Conservation (phyloP, 1,284 basidiomycete species). For the Irpex sp. region DNA sequence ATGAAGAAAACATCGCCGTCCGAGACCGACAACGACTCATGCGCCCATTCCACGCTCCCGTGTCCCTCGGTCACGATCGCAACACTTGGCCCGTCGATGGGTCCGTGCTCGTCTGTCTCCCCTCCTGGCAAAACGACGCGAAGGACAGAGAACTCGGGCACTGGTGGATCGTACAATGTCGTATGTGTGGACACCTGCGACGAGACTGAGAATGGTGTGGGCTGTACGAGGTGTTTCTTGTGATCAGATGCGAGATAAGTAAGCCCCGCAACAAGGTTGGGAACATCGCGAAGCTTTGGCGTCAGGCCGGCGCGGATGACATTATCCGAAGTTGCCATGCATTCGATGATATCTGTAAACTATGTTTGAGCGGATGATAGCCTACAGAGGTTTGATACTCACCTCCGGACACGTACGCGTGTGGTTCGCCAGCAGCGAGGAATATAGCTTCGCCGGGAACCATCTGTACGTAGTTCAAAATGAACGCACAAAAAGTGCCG, state of each 20-base stretch:
- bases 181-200: slow-evolving; percentile 26
- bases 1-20: slow-evolving; percentile 84
- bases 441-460: slow-evolving; percentile 89
- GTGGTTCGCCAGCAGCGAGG: slow-evolving; percentile 93
- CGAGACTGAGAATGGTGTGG: slow-evolving; percentile 43
- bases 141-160: slow-evolving; percentile 91
- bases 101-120: slow-evolving; percentile 50
- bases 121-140: slow-evolving; percentile 49
- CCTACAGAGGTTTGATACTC: slow-evolving; percentile 14
- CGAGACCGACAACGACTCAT: slow-evolving; percentile 41
- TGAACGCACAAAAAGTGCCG: slow-evolving; percentile 90
- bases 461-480: slow-evolving; percentile 86
- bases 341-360: slow-evolving; percentile 90
- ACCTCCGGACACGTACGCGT: slow-evolving; percentile 95
- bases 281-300: slow-evolving; percentile 92
- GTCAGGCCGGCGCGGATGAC: slow-evolving; percentile 98
- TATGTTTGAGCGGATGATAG: not conserved
- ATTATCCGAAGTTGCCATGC: slow-evolving; percentile 98
- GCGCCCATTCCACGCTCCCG: slow-evolving; percentile 51
- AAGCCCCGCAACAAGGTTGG: slow-evolving; percentile 84
- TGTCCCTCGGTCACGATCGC: slow-evolving; percentile 73
- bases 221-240: slow-evolving; percentile 66
- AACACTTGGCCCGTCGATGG: slow-evolving; percentile 83
- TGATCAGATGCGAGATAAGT: slow-evolving; percentile 80
- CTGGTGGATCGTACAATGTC: slow-evolving; percentile 89